phyloP scores from a whole-genome alignment of 768 basidiomycete species.

The Pulveroboletus sp. region DNA sequence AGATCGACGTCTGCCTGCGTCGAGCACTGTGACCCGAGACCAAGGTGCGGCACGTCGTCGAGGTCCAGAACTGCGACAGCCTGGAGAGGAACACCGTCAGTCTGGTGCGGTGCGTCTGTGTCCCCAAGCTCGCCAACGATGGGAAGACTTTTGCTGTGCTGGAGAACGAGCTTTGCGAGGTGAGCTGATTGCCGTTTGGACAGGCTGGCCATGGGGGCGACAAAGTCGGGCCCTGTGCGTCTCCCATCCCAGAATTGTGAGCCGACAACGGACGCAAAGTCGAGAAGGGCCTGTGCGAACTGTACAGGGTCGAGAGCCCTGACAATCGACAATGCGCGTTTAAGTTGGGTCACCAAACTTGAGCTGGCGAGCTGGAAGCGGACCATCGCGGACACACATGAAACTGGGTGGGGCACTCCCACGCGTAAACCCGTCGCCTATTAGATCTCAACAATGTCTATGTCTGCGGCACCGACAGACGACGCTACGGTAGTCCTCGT shows the following conservation, averaged over 20 bases:
- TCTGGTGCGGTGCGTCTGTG: not conserved
- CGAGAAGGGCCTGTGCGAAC: slow-evolving; percentile 12
- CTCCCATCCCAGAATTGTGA: slow-evolving; percentile 20
- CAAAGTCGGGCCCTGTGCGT: slow-evolving; percentile 18
- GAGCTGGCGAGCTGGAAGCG: not conserved
- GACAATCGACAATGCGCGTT: slow-evolving; percentile 2
- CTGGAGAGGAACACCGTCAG: not conserved
- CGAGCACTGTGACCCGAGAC: too few relatives aligned
- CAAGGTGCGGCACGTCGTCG: not conserved
- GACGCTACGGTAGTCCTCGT: slow-evolving; percentile 49
- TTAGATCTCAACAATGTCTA: slow-evolving; percentile 3
- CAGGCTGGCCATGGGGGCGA: slow-evolving; percentile 17
- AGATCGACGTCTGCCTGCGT: slow-evolving; percentile 10
- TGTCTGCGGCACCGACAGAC: not conserved
- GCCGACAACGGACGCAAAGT: slow-evolving; percentile 9
- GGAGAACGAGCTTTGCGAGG: slow-evolving; percentile 12
- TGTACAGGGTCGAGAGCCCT: slow-evolving; percentile 6
- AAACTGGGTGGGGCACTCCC: too few relatives aligned
- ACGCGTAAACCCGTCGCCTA: too few relatives aligned
- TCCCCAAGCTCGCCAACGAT: not conserved
- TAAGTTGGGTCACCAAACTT: not conserved
- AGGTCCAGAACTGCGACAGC: slow-evolving; percentile 11
- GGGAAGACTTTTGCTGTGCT: slow-evolving; percentile 7
- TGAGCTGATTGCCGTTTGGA: slow-evolving; percentile 16
- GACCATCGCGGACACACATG: not conserved